A percentile compares a stretch with the other conserved stretches of the same genome.
phyloP scores from a whole-genome alignment of 139 green algal genomes.

The Chlamydomonas incerta region DNA sequence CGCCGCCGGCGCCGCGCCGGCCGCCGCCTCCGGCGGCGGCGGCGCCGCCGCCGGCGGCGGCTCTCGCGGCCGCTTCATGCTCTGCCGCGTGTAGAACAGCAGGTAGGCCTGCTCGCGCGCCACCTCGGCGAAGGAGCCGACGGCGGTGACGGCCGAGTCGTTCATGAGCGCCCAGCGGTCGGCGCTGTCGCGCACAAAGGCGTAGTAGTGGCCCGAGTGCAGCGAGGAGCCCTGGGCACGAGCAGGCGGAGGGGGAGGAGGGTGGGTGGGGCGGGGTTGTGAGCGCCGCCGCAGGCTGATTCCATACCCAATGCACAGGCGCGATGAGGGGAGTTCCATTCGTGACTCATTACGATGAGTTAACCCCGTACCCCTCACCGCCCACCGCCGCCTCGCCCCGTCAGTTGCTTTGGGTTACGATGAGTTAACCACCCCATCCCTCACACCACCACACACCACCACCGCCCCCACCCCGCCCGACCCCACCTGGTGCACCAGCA shows the following conservation, averaged over 20 bases:
- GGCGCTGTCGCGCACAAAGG: slow-evolving; percentile 70
- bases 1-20: neutral
- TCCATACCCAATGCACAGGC: too few species aligned
- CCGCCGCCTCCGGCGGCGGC: neutral
- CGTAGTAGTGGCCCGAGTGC: slow-evolving; percentile 89
- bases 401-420: too few species aligned
- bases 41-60: neutral
- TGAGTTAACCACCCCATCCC: too few species aligned
- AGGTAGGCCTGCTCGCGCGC: slow-evolving; percentile 91
- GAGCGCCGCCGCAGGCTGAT: too few species aligned
- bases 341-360: too few species aligned
- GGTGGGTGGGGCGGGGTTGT: too few species aligned
- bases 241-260: too few species aligned
- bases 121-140: slow-evolving; percentile 45
- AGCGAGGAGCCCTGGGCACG: slow-evolving; percentile 71
- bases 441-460: slow-evolving; percentile 55
- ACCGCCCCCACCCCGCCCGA: neutral
- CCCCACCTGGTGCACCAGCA: slow-evolving; percentile 82
- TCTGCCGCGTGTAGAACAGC: slow-evolving; percentile 88
- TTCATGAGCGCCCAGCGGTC: slow-evolving; percentile 88
- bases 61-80: slow-evolving; percentile 56
- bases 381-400: too few species aligned
- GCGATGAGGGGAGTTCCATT: too few species aligned
- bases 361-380: too few species aligned
- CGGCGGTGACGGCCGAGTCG: slow-evolving; percentile 58